A percentile compares a stretch with the other conserved stretches of the same genome.
phyloP scores from a whole-genome alignment of 192 early-diverging fungal genomes.

The Coemansia sp. region DNA sequence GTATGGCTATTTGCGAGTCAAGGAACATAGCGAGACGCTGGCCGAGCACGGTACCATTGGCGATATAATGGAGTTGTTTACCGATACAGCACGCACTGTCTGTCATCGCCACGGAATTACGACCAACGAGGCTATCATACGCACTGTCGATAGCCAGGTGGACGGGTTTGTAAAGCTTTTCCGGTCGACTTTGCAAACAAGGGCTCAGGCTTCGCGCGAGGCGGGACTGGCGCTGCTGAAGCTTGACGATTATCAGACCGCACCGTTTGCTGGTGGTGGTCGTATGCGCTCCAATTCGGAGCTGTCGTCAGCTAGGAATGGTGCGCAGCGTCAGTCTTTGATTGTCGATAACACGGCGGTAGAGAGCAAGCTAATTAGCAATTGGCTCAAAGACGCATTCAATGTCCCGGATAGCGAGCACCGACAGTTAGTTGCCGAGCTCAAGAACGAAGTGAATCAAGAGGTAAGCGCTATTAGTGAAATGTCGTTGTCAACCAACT shows the following conservation, averaged over 20 bases:
- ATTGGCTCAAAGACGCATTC: conserved; percentile 42
- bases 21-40: conserved; percentile 27
- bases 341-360: not conserved
- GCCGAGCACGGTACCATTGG: conserved; percentile 43
- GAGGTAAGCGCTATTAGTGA: conserved; percentile 22
- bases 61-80: conserved; percentile 41
- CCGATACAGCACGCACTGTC: conserved; percentile 24
- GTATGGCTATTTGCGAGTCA: conserved; percentile 33
- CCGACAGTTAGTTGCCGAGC: conserved; percentile 30
- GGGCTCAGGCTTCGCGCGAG: conserved; percentile 53
- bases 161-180: conserved; percentile 48
- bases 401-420: conserved; percentile 42
- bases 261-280: conserved; percentile 8
- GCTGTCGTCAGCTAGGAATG: conserved; percentile 3
- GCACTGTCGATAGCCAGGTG: conserved; percentile 50
- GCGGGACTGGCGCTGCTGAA: conserved; percentile 51
- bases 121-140: conserved; percentile 26
- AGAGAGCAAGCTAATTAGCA: conserved; percentile 15
- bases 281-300: conserved; percentile 19
- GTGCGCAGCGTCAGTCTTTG: conserved; percentile 5
- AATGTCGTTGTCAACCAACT: not conserved
- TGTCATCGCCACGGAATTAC: conserved; percentile 37
- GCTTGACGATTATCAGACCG: conserved; percentile 44
- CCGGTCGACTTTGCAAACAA: conserved; percentile 43
- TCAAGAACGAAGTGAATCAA: conserved; percentile 46